Conservation (phyloP, 768 basidiomycete species). For the Chalciporus chontae region DNA sequence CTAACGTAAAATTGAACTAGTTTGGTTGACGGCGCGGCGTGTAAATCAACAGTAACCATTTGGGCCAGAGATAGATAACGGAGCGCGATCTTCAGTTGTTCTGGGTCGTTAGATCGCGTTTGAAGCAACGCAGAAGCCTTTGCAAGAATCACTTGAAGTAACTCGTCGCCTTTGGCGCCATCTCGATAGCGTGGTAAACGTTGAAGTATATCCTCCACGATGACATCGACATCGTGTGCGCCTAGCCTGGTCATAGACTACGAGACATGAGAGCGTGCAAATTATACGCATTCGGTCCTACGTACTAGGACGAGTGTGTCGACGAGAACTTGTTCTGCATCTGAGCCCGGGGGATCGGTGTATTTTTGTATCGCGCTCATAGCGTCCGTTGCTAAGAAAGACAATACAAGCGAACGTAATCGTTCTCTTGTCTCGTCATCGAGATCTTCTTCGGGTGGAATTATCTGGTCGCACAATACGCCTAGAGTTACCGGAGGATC, state of each 20-base stretch:
- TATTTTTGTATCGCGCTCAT: slow-evolving; percentile 43
- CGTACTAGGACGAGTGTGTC: slow-evolving; percentile 49
- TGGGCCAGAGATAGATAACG: slow-evolving; percentile 47
- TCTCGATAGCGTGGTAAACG: slow-evolving; percentile 43
- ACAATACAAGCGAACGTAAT: slow-evolving; percentile 55
- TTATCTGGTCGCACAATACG: slow-evolving; percentile 67
- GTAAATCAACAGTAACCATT: slow-evolving; percentile 40
- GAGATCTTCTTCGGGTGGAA: slow-evolving; percentile 44
- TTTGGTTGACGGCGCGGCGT: slow-evolving; percentile 39
- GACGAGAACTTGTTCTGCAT: slow-evolving; percentile 47
- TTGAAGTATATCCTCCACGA: slow-evolving; percentile 53
- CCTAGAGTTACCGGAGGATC: slow-evolving; percentile 57
- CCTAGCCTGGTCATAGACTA: slow-evolving; percentile 51
- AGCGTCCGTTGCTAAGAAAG: slow-evolving; percentile 55
- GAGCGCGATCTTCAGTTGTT: slow-evolving; percentile 35
- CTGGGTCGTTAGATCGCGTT: slow-evolving; percentile 26
- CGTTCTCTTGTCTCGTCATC: slow-evolving; percentile 59
- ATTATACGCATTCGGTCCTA: neutral
- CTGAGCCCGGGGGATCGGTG: slow-evolving; percentile 38
- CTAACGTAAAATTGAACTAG: slow-evolving; percentile 54
- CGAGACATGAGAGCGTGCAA: slow-evolving; percentile 3
- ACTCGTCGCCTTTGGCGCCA: slow-evolving; percentile 33
- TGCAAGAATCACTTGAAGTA: slow-evolving; percentile 40
- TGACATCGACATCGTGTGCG: slow-evolving; percentile 39
- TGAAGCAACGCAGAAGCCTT: slow-evolving; percentile 35